Evolutionary conservation across 345 rosid species (phyloP), one percentile per base, ranked within the genome.

Genomic region (Passiflora organensis): DNA sequence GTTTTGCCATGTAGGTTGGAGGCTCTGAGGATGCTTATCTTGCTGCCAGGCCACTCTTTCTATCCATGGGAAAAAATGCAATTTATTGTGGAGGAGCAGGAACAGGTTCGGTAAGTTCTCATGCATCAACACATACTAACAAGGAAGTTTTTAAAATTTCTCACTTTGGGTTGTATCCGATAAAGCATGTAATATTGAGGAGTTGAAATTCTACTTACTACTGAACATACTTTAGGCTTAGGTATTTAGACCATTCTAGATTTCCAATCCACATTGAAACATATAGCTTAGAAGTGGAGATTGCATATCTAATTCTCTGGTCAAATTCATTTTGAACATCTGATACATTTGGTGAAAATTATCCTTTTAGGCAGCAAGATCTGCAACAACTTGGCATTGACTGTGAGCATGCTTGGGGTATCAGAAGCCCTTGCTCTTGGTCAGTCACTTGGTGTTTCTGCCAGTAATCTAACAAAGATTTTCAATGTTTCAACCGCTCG

Each of bases 351-450:
- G 43, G 22, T 61, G 23, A 48, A 68, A 45, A 14, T 23, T 51
- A 17, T 48, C 12, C 53, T n/a, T 56, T 23, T 68, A 88, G 98
- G 96, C 88, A 56, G 98, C 98, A 67, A 91, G 75, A 71, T 91
- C 48, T 91, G 98, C 78, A 91, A 88, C 69, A 91, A 91, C 76
- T 72, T 91, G 71, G 95, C 93, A 58, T 62, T 91, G 90, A 95
- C 90, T 23, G 90, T 91, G 57, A 82, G 93, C 60, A 91, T 88
- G 98, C 85, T 86, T 20, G 98, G 96, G 32, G 82, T 80, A 47
- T 88, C 96, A 22, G 98, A 91, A 75, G 96, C 98, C 25, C 80
- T 91, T 68, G 79, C 81, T 58, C 93, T 91, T 57, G 98, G 96
- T 60, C 96, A 91, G 62, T 81, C 85, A 1, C 81, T 86, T 52